Evolutionary conservation across 371 early-diverging fungal genomes (phyloP), one percentile per base, ranked within the genome.

Genomic region (Syncephalis fuscata): DNA sequence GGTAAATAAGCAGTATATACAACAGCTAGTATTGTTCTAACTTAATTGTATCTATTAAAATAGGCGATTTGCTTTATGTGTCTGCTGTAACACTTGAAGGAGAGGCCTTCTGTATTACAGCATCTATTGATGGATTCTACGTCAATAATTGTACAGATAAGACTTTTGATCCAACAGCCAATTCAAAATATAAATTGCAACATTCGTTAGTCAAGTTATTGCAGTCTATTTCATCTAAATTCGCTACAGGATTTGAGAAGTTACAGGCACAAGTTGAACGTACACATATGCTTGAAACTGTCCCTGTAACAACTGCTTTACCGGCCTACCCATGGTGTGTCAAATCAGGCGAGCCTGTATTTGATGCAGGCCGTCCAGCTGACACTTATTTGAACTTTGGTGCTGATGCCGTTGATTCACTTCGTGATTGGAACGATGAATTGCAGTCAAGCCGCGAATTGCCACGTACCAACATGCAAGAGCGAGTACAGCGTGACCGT

Each of bases 401-500:
- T 4, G 55, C 72, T 4, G 86, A 86, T 46, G 71, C 77, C 2
- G 76, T 77, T 1, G 88, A 82, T 49, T 71, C 78, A 9, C 50
- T 87, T 48, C 80, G 88, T 39, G 93, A 95, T 61, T 95, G 93
- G 93, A 93, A 95, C 66, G 94, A 95, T 48, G 93, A 95, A 57
- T 56, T 90, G 36, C 92, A 92, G 63, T 73, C 82, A 2, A 81
- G 84, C 36, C 80, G 87, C 24, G 91, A 91, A 52, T 67, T 93
- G 49, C 88, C 90, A 10, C 69, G 75, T 42, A 45, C 55, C 38
- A 78, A 70, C 24, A 66, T 85, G 14, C 84, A 81, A 53, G 92
- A 95, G 57, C 77, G 84, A n/a, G 83, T 90, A 11, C 53, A 80
- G 54, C 82, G 90, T 44, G 90, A 92, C 48, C 79, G 84, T 47